phyloP scores from a whole-genome alignment of 1,284 basidiomycete genomes.

The Neonothopanus nambi region DNA sequence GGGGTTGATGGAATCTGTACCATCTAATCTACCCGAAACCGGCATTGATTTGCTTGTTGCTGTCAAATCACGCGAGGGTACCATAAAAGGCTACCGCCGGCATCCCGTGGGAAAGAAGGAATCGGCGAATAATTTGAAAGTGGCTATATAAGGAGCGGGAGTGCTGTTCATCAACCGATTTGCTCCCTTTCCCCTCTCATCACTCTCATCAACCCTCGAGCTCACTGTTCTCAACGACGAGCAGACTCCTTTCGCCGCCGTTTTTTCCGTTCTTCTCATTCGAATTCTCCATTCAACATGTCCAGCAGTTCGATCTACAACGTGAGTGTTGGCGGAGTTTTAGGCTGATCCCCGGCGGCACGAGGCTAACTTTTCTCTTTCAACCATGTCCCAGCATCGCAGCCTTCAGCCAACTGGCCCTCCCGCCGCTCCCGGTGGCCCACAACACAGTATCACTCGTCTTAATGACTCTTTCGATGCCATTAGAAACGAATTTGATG shows the following conservation, averaged over 20 bases:
- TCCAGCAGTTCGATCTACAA: slow-evolving; percentile 14
- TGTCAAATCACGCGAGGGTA: too few species aligned
- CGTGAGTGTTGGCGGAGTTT: slow-evolving; percentile 5
- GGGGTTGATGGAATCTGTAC: too few species aligned
- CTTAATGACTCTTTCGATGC: slow-evolving; percentile 83
- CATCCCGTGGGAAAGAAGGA: not conserved
- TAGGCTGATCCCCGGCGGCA: not conserved
- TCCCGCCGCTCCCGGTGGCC: slow-evolving; percentile 8
- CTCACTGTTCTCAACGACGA: not conserved
- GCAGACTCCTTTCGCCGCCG: not conserved
- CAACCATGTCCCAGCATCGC: slow-evolving; percentile 16
- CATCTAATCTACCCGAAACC: too few species aligned
- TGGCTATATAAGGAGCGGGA: slow-evolving; percentile 11
- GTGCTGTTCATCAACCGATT: slow-evolving; percentile 12
- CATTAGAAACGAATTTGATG: slow-evolving; percentile 87
- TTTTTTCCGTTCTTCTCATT: not conserved
- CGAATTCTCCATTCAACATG: slow-evolving; percentile 1
- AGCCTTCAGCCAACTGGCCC: slow-evolving; percentile 17
- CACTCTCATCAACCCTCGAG: not conserved
- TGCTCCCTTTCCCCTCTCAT: slow-evolving; percentile 3
- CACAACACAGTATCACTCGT: slow-evolving; percentile 29
- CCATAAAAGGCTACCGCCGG: slow-evolving; percentile 8
- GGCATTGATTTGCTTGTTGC: too few species aligned
- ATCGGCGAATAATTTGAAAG: slow-evolving; percentile 3
- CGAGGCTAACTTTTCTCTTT: slow-evolving; percentile 10